Base-by-base conservation (phyloP, 2,329 filamentous ascomycete genomes). In the Aureobasidium mangrovei region DNA sequence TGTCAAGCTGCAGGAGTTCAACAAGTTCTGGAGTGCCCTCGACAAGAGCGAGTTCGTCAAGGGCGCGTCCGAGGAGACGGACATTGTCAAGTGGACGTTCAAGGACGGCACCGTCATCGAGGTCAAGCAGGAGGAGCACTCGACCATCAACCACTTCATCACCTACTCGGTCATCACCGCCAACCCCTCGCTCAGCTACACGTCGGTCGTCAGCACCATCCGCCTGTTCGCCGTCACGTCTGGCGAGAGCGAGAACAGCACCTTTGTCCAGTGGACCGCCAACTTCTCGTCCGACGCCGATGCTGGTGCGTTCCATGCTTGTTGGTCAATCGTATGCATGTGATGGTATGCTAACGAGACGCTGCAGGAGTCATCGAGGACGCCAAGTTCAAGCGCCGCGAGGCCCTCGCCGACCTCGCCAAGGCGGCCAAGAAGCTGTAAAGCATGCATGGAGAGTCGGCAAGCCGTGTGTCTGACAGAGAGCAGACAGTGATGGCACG, bases 51-150 rank as follows among this genome's bases (percentile, higher is more conserved):
- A 85, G 67, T 76, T 73, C 62, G 80, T 83, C 69, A 83, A 84
- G 73, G 82, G 80, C 48, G 69, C 76, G 10, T 77, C 74, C 51
- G 68, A 72, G 36, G 83, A 86, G 69, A 81, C 83, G 42, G 83
- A 86, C 62, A 71, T 86, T 55, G 78, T 85, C 63, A 78, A 78
- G 68, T 87, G 84, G 84, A 79, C 76, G 24, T 88, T 87, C 75
- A 81, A 82, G 67, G 84, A 88, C 63, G 83, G 82, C 47, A 81
- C 78, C 29, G 77, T 80, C 54, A 71, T 85, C 24, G 83, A 87
- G 68, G 81, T 88, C 61, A 87, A 87, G 80, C 82, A 85, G 73
- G 84, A 88, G 70, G 84, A 86, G 74, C 83, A 87, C 72, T 84
- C 80, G 60, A 77, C 77, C 59, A 83, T 87, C 73, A 81, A 86